These are phyloP conservation scores for Aspergillus ostianus DNA, from an alignment of 495 filamentous ascomycete species.

Conservation along the genomic window DNA sequence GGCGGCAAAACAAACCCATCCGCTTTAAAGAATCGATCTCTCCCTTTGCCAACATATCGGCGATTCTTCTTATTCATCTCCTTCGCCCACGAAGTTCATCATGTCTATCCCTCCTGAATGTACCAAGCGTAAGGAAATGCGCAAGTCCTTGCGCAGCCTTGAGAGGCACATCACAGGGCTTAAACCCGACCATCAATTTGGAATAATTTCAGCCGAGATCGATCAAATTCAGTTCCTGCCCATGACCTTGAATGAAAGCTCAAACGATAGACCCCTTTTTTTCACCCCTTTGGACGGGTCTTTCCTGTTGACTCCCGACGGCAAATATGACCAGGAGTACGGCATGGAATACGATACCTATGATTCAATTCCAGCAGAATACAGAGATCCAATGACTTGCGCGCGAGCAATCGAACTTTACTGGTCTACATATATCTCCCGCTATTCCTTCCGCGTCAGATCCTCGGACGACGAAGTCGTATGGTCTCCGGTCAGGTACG, in stretches of 20 bases:
- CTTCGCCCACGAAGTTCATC: too few relatives aligned
- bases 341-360: conserved; percentile 1
- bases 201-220: background rate
- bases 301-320: background rate
- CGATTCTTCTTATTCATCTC: too few relatives aligned
- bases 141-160: conserved; percentile 4
- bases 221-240: conserved; percentile 1
- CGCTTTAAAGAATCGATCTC: too few relatives aligned
- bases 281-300: background rate
- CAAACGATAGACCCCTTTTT: background rate
- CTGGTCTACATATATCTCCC: conserved; percentile 1
- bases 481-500: conserved; percentile 4
- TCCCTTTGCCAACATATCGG: too few relatives aligned
- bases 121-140: conserved; percentile 1
- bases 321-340: conserved; percentile 2
- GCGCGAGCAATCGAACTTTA: conserved; percentile 1
- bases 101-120: background rate
- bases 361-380: background rate
- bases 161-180: conserved; percentile 1
- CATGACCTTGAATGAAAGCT: conserved; percentile 1
- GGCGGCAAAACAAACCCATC: too few relatives aligned
- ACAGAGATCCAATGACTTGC: conserved; percentile 1
- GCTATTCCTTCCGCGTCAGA: background rate
- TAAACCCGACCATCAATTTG: conserved; percentile 3
- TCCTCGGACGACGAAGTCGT: background rate